Percentiles rank a stretch among this genome's conserved stretches.
phyloP scores from a whole-genome alignment of 2,329 filamentous ascomycete genomes.

The Aureobasidium namibiae region DNA sequence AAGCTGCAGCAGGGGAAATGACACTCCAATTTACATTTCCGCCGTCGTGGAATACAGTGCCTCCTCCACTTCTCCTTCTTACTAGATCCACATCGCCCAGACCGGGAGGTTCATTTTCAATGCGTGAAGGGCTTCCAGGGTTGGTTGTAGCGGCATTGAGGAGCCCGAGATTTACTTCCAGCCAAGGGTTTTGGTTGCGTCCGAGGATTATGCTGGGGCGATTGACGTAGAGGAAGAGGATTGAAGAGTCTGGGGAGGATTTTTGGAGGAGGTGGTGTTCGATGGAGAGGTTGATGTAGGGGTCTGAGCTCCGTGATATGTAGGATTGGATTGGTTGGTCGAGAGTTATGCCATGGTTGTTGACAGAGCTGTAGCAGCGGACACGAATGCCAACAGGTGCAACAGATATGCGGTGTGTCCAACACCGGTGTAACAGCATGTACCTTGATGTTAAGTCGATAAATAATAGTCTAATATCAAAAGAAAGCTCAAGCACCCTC shows the following conservation, averaged over 20 bases:
- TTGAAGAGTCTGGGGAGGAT: conserved; percentile 59
- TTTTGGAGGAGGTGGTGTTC: conserved; percentile 82
- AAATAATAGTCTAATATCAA: background rate
- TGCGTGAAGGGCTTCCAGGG: conserved; percentile 13
- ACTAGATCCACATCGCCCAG: conserved; percentile 55
- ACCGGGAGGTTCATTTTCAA: conserved; percentile 27
- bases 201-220: conserved; percentile 82
- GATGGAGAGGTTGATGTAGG: conserved; percentile 85
- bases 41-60: conserved; percentile 85
- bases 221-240: conserved; percentile 87
- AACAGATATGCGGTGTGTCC: conserved; percentile 7
- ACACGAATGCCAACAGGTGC: background rate
- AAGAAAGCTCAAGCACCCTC: background rate
- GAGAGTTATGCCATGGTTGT: background rate
- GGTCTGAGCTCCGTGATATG: conserved; percentile 52
- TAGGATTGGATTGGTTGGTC: conserved; percentile 35
- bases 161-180: conserved; percentile 69
- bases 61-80: conserved; percentile 77
- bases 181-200: conserved; percentile 96
- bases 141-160: conserved; percentile 38
- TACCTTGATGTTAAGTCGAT: background rate
- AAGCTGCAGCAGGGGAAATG: conserved; percentile 66
- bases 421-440: conserved; percentile 10
- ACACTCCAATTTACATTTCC: conserved; percentile 96
- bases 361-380: background rate